phyloP scores from a whole-genome alignment of 306 rosid genomes.

The Cyclanthera cordifolia region DNA sequence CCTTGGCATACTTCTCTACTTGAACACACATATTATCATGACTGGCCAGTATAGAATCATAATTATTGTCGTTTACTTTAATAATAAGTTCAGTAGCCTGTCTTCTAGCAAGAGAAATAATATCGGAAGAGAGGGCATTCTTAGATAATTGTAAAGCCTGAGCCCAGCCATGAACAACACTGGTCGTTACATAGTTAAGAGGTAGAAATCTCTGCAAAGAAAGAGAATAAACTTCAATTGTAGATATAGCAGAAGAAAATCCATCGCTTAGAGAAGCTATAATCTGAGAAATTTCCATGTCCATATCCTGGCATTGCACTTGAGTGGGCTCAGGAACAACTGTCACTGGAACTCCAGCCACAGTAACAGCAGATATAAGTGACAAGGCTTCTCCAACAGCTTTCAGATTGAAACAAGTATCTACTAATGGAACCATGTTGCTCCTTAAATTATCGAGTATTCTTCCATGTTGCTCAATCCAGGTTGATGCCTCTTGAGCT shows the following conservation, averaged over 20 bases:
- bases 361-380: slow-evolving; percentile 70
- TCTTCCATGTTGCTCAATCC: slow-evolving; percentile 94
- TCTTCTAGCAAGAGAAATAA: slow-evolving; percentile 69
- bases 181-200: slow-evolving; percentile 64
- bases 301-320: slow-evolving; percentile 84
- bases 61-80: slow-evolving; percentile 40
- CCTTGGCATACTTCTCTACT: slow-evolving; percentile 52
- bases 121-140: slow-evolving; percentile 58
- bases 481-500: slow-evolving; percentile 80
- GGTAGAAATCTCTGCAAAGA: slow-evolving; percentile 87
- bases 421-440: slow-evolving; percentile 58
- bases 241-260: slow-evolving; percentile 47
- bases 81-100: slow-evolving; percentile 75
- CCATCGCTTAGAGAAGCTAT: slow-evolving; percentile 66
- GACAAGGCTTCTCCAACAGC: slow-evolving; percentile 54
- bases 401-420: slow-evolving; percentile 35
- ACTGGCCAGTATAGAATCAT: slow-evolving; percentile 38
- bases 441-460: slow-evolving; percentile 69
- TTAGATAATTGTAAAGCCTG: slow-evolving; percentile 65
- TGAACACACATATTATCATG: slow-evolving; percentile 57
- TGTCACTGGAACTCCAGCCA: slow-evolving; percentile 86
- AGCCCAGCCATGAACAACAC: slow-evolving; percentile 90
- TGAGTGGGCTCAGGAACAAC: slow-evolving; percentile 99
- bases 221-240: slow-evolving; percentile 64
- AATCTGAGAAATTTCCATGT: slow-evolving; percentile 70